These are phyloP conservation scores for Volvox africanus DNA, from an alignment of 139 green algal species.

Conservation along the genomic window DNA sequence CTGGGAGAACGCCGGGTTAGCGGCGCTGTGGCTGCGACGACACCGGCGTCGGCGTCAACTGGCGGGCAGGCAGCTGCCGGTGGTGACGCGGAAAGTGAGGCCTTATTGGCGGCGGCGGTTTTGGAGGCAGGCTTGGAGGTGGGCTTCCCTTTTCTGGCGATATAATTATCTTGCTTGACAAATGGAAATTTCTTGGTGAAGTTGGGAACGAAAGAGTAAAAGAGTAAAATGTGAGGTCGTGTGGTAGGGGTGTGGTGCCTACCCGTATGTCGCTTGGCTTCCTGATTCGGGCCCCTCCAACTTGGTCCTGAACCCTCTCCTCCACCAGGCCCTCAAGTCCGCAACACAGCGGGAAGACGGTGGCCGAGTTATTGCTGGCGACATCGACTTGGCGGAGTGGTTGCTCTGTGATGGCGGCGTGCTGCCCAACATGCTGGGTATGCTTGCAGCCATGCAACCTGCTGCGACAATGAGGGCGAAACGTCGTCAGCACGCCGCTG, in stretches of 20 bases:
- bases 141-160: not conserved
- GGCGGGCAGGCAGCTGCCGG: not conserved
- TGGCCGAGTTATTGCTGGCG: not conserved
- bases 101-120: not conserved
- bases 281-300: not conserved
- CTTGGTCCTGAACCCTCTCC: not conserved
- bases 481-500: not conserved
- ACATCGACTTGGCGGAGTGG: constrained; percentile 19
- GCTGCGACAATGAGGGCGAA: not conserved
- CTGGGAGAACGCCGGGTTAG: not conserved
- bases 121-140: constrained; percentile 52
- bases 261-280: not conserved
- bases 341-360: constrained; percentile 37
- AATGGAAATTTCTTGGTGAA: no score
- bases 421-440: constrained; percentile 20
- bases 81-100: not conserved
- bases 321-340: constrained; percentile 27
- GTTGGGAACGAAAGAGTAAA: no score
- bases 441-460: constrained; percentile 48
- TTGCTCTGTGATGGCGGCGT: not conserved
- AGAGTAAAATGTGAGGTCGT: no score
- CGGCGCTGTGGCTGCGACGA: not conserved
- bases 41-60: not conserved
- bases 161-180: no score
- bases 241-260: no score